Conservation (phyloP, 495 filamentous ascomycete genomes). For the Eremomyces bilateralis region DNA sequence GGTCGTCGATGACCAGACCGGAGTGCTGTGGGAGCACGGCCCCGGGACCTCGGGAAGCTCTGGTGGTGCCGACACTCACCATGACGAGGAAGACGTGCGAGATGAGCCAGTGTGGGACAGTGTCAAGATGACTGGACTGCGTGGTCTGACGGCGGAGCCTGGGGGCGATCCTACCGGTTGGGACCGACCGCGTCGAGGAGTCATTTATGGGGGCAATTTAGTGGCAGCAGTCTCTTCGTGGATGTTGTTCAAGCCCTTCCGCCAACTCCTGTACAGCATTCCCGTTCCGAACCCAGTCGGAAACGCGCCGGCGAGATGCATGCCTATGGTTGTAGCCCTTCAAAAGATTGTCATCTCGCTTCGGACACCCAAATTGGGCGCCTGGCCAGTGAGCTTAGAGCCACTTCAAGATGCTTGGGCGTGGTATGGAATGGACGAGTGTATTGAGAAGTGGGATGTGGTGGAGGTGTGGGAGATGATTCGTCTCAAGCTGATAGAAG, state of each 20-base stretch:
- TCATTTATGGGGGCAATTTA: slow-evolving; percentile 20
- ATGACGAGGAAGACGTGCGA: no score
- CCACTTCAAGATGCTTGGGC: slow-evolving; percentile 12
- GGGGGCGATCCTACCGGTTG: slow-evolving; percentile 25
- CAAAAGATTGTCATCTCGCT: slow-evolving; percentile 15
- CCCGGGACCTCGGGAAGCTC: no score
- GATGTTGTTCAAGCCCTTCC: slow-evolving; percentile 36
- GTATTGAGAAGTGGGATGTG: slow-evolving; percentile 17
- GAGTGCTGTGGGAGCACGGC: slow-evolving; percentile 39
- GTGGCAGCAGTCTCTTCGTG: slow-evolving; percentile 27
- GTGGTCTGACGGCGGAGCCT: slow-evolving; percentile 24
- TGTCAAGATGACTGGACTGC: slow-evolving; percentile 36
- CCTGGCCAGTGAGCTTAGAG: slow-evolving; percentile 8
- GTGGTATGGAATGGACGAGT: slow-evolving; percentile 17
- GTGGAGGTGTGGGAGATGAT: slow-evolving; percentile 28
- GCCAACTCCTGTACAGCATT: slow-evolving; percentile 28
- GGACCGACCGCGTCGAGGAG: slow-evolving; percentile 24
- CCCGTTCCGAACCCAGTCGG: slow-evolving; percentile 25
- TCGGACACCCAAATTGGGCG: slow-evolving; percentile 7
- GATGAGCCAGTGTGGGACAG: slow-evolving; percentile 19
- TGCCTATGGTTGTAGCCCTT: slow-evolving; percentile 17
- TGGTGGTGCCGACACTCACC: no score
- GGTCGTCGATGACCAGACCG: slow-evolving; percentile 37
- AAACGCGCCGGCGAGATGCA: slow-evolving; percentile 27
- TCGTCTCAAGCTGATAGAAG: slow-evolving; percentile 28